These are phyloP conservation scores for Alternaria brassicicola DNA, from an alignment of 2,329 filamentous ascomycete species.

Conservation along the genomic window DNA sequence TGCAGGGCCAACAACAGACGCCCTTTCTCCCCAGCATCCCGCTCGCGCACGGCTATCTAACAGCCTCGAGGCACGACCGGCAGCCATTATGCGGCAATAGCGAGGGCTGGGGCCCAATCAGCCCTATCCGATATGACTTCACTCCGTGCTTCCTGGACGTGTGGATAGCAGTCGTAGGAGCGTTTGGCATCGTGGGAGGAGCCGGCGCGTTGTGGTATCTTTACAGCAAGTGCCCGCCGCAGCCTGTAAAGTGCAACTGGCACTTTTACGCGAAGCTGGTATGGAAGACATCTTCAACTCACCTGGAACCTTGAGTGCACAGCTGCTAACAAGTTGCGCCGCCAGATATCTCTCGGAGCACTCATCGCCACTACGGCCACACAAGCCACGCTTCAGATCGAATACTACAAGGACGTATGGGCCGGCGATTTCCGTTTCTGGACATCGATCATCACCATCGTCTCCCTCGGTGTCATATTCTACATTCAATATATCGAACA, in stretches of 20 bases:
- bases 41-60: constrained; percentile 60
- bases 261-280: constrained; percentile 95
- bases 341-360: constrained; percentile 66
- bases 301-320: not conserved
- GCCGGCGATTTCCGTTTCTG: constrained; percentile 84
- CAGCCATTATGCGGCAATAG: constrained; percentile 85
- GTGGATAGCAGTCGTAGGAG: constrained; percentile 78
- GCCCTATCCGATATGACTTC: constrained; percentile 86
- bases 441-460: constrained; percentile 73
- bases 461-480: constrained; percentile 77
- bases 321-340: constrained; percentile 16
- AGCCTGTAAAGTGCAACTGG: constrained; percentile 78
- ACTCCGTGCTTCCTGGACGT: constrained; percentile 97
- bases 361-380: constrained; percentile 71
- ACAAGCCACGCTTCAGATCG: constrained; percentile 78
- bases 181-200: constrained; percentile 79
- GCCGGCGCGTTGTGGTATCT: constrained; percentile 81
- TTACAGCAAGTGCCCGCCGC: constrained; percentile 69
- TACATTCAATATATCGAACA: constrained; percentile 86
- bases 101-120: constrained; percentile 96
- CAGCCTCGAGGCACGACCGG: constrained; percentile 48
- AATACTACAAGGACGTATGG: constrained; percentile 72
- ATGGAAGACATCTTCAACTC: constrained; percentile 18
- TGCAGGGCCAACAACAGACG: constrained; percentile 48
- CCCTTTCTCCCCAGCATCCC: constrained; percentile 40